Evolutionary conservation across 176 grass and related monocot genomes (phyloP).

Genomic region (Avena sativa): DNA sequence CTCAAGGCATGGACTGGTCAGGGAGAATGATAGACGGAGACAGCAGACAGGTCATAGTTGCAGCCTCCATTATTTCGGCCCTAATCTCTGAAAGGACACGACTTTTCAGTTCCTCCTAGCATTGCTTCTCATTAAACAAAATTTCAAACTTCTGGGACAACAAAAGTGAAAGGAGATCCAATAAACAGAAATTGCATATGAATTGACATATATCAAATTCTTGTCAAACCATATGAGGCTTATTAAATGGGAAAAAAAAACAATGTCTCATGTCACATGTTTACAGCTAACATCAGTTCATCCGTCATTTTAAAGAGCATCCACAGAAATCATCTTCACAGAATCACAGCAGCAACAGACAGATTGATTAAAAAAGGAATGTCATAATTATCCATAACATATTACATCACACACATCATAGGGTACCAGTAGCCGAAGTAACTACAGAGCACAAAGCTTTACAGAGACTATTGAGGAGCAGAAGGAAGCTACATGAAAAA

Average conservation of each 20-base stretch:
- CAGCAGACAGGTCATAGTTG: not conserved
- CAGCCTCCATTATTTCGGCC: conserved; percentile 35
- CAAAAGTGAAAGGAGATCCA: not conserved
- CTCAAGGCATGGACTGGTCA: conserved; percentile 23
- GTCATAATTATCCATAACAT: conserved; percentile 5
- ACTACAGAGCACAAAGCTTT: conserved; percentile 18
- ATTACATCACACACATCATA: conserved; percentile 41
- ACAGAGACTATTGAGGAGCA: conserved; percentile 2
- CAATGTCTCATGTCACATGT: not conserved
- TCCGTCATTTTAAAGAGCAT: not conserved
- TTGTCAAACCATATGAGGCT: not conserved
- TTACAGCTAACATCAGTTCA: not conserved
- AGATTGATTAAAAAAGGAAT: not conserved
- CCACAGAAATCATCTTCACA: not conserved
- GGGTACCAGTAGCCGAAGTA: not conserved
- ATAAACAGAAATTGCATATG: not conserved
- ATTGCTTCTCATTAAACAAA: not conserved
- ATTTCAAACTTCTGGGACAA: conserved; percentile 4
- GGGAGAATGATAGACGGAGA: not conserved
- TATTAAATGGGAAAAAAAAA: not conserved
- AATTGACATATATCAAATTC: not conserved
- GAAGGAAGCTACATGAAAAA: not conserved
- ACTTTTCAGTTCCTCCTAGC: not conserved
- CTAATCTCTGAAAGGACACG: conserved; percentile 29
- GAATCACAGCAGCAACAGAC: not conserved